These are phyloP conservation scores for Verticillium dahliae DNA, from an alignment of 2,329 filamentous ascomycete species.

Conservation along the genomic window DNA sequence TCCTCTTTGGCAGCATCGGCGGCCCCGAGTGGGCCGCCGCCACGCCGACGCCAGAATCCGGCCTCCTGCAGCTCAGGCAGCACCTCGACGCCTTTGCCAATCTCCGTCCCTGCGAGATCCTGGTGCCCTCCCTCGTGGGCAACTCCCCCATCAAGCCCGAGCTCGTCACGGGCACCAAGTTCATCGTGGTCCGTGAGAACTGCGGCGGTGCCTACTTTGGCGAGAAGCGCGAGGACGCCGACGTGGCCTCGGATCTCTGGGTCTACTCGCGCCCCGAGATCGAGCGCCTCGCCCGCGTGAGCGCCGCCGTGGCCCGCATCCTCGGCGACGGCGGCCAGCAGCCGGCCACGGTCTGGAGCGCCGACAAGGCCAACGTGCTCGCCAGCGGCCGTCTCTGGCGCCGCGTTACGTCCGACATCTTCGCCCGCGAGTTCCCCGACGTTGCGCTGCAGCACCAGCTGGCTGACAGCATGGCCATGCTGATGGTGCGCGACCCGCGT, in stretches of 20 bases:
- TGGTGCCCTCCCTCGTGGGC: conserved; percentile 30
- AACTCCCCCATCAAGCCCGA: conserved; percentile 37
- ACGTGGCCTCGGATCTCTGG: conserved; percentile 40
- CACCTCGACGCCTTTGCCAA: conserved; percentile 42
- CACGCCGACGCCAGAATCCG: conserved; percentile 36
- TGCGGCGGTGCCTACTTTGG: conserved; percentile 45
- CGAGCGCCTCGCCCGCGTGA: conserved; percentile 38
- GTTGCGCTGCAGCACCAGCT: conserved; percentile 37
- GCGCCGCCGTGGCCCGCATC: conserved; percentile 33
- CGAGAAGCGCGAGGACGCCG: conserved; percentile 33
- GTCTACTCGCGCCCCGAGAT: conserved; percentile 36
- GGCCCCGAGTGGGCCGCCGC: conserved; percentile 36
- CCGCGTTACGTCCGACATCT: conserved; percentile 30
- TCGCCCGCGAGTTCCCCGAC: conserved; percentile 34
- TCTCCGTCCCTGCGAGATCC: conserved; percentile 39
- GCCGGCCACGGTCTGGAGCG: conserved; percentile 36
- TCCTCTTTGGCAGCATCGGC: conserved; percentile 41
- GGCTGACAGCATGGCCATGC: conserved; percentile 39
- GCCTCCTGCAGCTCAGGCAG: conserved; percentile 31
- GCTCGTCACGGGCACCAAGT: conserved; percentile 36
- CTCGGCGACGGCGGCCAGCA: conserved; percentile 19
- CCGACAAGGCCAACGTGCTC: conserved; percentile 47
- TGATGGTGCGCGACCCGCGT: conserved; percentile 39
- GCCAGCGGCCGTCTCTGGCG: conserved; percentile 44
- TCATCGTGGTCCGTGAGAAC: conserved; percentile 43